A percentile compares a stretch with the other conserved stretches of the same genome.
Conservation (phyloP, 108 stramenopile genomes). For the Skeletonema costatum region DNA sequence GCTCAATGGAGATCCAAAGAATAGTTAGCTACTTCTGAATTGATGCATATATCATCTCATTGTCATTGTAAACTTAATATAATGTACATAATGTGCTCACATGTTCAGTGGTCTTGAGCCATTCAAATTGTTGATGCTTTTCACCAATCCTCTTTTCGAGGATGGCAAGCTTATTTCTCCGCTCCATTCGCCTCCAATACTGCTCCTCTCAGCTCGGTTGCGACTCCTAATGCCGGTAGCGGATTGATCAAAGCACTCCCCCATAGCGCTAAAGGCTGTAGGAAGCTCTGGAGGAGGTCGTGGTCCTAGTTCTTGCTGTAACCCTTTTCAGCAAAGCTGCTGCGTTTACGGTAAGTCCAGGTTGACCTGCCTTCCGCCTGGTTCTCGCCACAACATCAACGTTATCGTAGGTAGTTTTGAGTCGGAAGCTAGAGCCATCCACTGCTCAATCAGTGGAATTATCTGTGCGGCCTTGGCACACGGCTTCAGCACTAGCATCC, state of each 20-base stretch:
- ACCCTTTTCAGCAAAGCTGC: constrained; percentile 40
- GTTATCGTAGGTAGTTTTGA: constrained; percentile 56
- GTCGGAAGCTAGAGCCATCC: constrained; percentile 57
- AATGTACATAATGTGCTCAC: not conserved
- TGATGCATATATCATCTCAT: not conserved
- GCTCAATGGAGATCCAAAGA: constrained; percentile 21
- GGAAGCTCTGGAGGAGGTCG: constrained; percentile 30
- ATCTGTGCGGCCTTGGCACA: constrained; percentile 29
- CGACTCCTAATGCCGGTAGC: constrained; percentile 59
- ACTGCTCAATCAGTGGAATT: constrained; percentile 47
- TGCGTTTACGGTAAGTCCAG: constrained; percentile 57
- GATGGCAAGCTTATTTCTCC: constrained; percentile 43
- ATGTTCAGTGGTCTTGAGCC: constrained; percentile 49
- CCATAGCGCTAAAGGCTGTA: constrained; percentile 57
- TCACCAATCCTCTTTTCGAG: constrained; percentile 51
- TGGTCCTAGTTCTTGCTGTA: constrained; percentile 48
- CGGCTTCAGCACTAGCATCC: constrained; percentile 9
- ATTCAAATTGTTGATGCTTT: constrained; percentile 63
- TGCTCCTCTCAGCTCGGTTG: constrained; percentile 62
- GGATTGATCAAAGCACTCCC: constrained; percentile 71
- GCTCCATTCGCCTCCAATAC: constrained; percentile 51
- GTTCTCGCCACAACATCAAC: constrained; percentile 53
- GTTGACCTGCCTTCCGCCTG: constrained; percentile 43
- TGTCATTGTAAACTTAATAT: too few relatives aligned
- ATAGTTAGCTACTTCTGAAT: constrained; percentile 12